phyloP scores from a whole-genome alignment of 1,284 basidiomycete species.

The Rhodotorula sp. region DNA sequence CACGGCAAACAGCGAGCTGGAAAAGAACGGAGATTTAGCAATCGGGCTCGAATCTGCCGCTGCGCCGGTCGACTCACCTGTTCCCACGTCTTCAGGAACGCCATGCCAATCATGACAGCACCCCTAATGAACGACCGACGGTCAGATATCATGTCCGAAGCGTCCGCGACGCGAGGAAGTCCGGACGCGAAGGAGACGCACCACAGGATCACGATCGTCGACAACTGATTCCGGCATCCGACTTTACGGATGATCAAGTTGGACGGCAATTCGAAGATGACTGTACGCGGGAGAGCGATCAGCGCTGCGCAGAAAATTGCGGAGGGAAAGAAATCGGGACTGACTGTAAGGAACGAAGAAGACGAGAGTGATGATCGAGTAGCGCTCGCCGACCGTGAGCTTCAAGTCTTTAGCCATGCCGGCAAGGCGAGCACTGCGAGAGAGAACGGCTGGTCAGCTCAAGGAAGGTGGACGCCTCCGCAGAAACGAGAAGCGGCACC shows the following conservation, averaged over 20 bases:
- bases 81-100: constrained; percentile 41
- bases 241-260: constrained; percentile 49
- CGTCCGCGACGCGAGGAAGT: background rate
- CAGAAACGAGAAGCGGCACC: background rate
- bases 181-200: background rate
- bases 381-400: constrained; percentile 48
- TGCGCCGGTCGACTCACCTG: background rate
- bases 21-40: no score
- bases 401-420: constrained; percentile 47
- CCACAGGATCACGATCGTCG: constrained; percentile 49
- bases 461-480: background rate
- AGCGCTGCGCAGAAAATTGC: background rate
- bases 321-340: background rate
- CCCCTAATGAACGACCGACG: background rate
- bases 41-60: background rate
- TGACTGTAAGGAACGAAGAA: constrained; percentile 50
- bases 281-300: background rate
- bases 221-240: constrained; percentile 50
- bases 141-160: background rate
- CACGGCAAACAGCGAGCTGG: constrained; percentile 50
- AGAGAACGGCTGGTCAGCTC: no score
- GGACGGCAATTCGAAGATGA: constrained; percentile 39
- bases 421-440: constrained; percentile 44
- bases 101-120: constrained; percentile 49
- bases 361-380: constrained; percentile 47